A percentile compares a stretch with the other conserved stretches of the same genome.
phyloP scores from a whole-genome alignment of 2,329 filamentous ascomycete genomes.

The Aspergillus thermomutatus region DNA sequence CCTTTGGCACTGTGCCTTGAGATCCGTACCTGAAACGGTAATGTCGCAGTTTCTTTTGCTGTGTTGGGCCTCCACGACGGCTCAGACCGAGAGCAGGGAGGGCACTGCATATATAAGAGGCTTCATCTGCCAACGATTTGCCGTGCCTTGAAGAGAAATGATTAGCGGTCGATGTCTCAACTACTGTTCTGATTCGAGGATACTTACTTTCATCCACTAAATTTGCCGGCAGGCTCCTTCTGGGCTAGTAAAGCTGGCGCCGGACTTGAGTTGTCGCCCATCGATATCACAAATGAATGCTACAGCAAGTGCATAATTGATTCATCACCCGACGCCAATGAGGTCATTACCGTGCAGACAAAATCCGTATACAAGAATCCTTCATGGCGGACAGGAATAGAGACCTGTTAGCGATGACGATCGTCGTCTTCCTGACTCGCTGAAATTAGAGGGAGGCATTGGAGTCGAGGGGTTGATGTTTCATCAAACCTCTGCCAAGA shows the following conservation, averaged over 20 bases:
- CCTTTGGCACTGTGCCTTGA: not conserved
- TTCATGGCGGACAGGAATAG: not conserved
- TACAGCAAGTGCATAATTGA: not conserved
- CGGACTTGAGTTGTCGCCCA: not conserved
- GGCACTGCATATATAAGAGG: constrained; percentile 4
- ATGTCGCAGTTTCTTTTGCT: not conserved
- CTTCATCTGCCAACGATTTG: constrained; percentile 8
- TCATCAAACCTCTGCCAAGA: constrained; percentile 10
- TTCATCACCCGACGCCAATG: not conserved
- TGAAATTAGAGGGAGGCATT: constrained; percentile 1
- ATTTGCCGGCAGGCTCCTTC: not conserved
- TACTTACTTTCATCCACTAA: not conserved
- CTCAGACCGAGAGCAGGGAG: not conserved
- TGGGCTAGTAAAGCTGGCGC: not conserved
- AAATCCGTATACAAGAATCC: not conserved
- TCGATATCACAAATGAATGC: not conserved
- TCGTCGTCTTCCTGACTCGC: constrained; percentile 2
- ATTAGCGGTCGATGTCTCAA: constrained; percentile 15
- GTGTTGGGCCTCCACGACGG: constrained; percentile 2
- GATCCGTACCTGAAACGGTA: constrained; percentile 10
- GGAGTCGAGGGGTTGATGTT: constrained; percentile 4
- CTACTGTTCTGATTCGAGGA: constrained; percentile 15
- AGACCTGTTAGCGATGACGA: not conserved
- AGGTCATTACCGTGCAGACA: not conserved
- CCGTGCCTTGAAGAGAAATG: constrained; percentile 27